Evolutionary conservation across 352 stramenopile genomes (phyloP).

Genomic region (Pythium dissimile): DNA sequence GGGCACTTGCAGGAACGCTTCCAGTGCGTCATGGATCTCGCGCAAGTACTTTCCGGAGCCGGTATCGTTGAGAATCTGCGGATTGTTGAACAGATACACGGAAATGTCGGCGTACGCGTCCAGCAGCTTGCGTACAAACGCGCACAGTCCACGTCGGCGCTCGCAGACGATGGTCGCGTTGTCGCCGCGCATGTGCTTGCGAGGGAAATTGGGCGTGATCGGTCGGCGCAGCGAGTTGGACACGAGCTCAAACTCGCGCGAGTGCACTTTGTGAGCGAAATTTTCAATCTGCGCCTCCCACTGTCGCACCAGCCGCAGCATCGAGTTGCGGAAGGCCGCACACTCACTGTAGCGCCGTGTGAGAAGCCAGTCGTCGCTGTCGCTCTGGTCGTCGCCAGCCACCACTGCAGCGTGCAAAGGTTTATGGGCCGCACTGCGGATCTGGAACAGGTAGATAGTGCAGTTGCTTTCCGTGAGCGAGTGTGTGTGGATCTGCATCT

Average conservation of each 20-base stretch:
- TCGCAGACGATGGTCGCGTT: constrained; percentile 48
- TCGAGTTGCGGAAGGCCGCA: constrained; percentile 39
- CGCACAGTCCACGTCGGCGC: constrained; percentile 40
- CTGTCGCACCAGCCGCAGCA: constrained; percentile 42
- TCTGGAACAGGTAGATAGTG: constrained; percentile 65
- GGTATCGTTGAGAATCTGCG: constrained; percentile 6
- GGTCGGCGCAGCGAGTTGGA: constrained; percentile 37
- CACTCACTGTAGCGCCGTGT: constrained; percentile 71
- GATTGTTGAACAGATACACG: constrained; percentile 37
- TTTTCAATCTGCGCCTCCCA: constrained; percentile 29
- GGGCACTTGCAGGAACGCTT: constrained; percentile 19
- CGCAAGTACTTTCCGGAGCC: constrained; percentile 20
- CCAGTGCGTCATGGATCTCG: constrained; percentile 27
- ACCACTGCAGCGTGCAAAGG: no score
- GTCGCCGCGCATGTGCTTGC: constrained; percentile 63
- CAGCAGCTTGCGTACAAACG: constrained; percentile 56
- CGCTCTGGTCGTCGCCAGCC: no score
- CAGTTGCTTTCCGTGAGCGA: constrained; percentile 7
- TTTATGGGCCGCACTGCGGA: constrained; percentile 25
- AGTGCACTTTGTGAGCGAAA: constrained; percentile 21
- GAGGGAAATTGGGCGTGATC: constrained; percentile 47
- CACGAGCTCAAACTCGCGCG: constrained; percentile 21
- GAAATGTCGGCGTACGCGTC: constrained; percentile 58
- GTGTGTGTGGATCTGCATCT: constrained; percentile 43
- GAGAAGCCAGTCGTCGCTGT: constrained; percentile 37